Base-by-base conservation (phyloP, 2,329 filamentous ascomycete genomes). In the Arthrobotrys sphaeroides region DNA sequence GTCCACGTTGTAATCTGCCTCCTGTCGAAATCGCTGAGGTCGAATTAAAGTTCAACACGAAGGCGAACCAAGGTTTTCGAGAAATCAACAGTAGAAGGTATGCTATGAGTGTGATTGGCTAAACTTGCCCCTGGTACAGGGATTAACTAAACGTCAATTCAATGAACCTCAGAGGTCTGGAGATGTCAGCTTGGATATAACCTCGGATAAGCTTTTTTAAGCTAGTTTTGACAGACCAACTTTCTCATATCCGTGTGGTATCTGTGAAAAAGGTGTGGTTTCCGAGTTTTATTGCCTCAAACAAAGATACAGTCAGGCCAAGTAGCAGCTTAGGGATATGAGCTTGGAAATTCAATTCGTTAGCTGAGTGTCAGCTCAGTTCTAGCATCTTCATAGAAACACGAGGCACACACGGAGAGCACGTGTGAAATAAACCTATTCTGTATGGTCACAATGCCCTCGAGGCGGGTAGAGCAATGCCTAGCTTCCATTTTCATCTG, bases 171-270 rank as follows among this genome's bases (percentile, higher is more conserved):
- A n/a, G n/a, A n/a, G 22, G 5, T 28, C 20, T 12, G 26, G 10
- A n/a, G 20, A 47, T 13, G 13, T 7, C 1, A 3, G 13, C 13
- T n/a, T 55, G 28, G n/a, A 55, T 53, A 55, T 38, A 55, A 38
- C 28, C 51, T 55, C 51, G 24, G n/a, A 28, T 38, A 55, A 55
- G 51, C 51, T 38, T 55, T 55, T 55, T 55, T 10, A 55, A 55
- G 51, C 31, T 36, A 38, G 16, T 55, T 55, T 33, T n/a, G 51
- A 55, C 12, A 22, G 18, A 7, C 4, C 3, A 38, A 55, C 3
- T 55, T 16, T 38, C 51, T 55, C 31, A 55, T 55, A 38, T 1
- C 2, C 22, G 5, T 55, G 6, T 16, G 18, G 47, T n/a, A n/a
- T n/a, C n/a, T n/a, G n/a, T n/a, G n/a, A n/a, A n/a, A n/a, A n/a